Evolutionary conservation across 345 rosid genomes (phyloP).

Genomic region (Syzygium grande): DNA sequence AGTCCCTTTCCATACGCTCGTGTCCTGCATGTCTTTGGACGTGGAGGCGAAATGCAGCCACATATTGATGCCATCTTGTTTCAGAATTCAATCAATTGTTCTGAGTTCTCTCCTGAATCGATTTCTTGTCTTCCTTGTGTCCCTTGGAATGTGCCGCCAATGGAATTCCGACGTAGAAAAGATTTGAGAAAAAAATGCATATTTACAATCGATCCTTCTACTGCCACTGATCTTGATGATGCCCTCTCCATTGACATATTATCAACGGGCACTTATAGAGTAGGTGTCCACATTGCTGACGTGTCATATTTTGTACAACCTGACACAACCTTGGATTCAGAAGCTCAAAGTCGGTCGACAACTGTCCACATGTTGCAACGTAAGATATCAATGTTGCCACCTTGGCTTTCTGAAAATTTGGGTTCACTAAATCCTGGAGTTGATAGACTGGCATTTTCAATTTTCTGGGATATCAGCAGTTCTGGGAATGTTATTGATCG

Average conservation of each 20-base stretch:
- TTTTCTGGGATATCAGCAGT: slow-evolving; percentile 66
- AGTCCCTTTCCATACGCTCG: slow-evolving; percentile 48
- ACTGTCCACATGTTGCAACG: slow-evolving; percentile 58
- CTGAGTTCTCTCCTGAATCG: slow-evolving; percentile 55
- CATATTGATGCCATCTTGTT: slow-evolving; percentile 60
- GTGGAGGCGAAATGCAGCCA: slow-evolving; percentile 59
- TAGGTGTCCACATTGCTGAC: slow-evolving; percentile 91
- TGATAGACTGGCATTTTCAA: slow-evolving; percentile 75
- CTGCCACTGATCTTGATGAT: slow-evolving; percentile 85
- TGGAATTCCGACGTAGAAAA: slow-evolving; percentile 46
- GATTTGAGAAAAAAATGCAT: slow-evolving; percentile 72
- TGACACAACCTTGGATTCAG: slow-evolving; percentile 54
- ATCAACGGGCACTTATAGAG: slow-evolving; percentile 46
- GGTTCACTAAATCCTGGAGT: slow-evolving; percentile 83
- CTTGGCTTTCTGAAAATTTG: slow-evolving; percentile 55
- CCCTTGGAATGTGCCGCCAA: slow-evolving; percentile 69
- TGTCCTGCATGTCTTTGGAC: slow-evolving; percentile 53
- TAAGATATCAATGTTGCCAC: slow-evolving; percentile 83
- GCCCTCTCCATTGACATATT: slow-evolving; percentile 73
- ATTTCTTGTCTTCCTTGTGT: slow-evolving; percentile 56
- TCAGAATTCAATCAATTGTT: slow-evolving; percentile 49
- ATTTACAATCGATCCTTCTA: slow-evolving; percentile 69
- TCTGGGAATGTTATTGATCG: slow-evolving; percentile 52
- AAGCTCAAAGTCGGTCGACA: slow-evolving; percentile 78
- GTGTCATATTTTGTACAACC: slow-evolving; percentile 85